These are phyloP conservation scores for Dryas drummondii DNA, from an alignment of 306 rosid species.

Conservation along the genomic window DNA sequence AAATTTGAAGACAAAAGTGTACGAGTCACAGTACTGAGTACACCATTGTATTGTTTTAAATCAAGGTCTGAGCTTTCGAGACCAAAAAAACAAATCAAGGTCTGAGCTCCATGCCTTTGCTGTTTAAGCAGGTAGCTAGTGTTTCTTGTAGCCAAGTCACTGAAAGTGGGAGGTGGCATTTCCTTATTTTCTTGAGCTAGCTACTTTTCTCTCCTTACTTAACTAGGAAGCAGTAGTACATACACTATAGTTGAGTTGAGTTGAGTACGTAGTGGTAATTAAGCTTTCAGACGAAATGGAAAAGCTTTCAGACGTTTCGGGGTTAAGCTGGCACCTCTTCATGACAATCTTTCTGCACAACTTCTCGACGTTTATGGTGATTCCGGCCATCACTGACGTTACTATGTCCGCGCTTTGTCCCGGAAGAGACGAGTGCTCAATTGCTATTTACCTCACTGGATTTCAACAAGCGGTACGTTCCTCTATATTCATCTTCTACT, in stretches of 20 bases:
- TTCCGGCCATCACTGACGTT: conserved; percentile 51
- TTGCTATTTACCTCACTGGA: conserved; percentile 58
- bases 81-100: too few relatives aligned
- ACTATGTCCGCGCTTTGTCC: conserved; percentile 55
- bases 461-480: conserved; percentile 45
- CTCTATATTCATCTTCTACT: too few relatives aligned
- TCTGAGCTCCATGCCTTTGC: too few relatives aligned
- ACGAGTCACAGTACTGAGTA: too few relatives aligned
- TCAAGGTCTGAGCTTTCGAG: too few relatives aligned
- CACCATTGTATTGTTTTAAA: too few relatives aligned
- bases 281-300: conserved; percentile 14
- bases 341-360: conserved; percentile 43
- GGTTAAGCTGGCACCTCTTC: conserved; percentile 36
- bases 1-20: too few relatives aligned
- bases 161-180: background rate
- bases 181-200: background rate
- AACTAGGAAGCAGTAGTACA: too few relatives aligned
- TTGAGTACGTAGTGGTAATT: too few relatives aligned
- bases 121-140: too few relatives aligned
- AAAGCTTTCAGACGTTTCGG: conserved; percentile 1
- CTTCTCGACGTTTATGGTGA: conserved; percentile 39
- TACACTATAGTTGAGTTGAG: background rate
- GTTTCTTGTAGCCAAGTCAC: too few relatives aligned
- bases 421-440: conserved; percentile 45
- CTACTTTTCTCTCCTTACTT: background rate